A percentile compares a stretch with the other conserved stretches of the same genome.
Evolutionary conservation across 331 rosid genomes (phyloP).

Genomic region (Prunus yedoensis): DNA sequence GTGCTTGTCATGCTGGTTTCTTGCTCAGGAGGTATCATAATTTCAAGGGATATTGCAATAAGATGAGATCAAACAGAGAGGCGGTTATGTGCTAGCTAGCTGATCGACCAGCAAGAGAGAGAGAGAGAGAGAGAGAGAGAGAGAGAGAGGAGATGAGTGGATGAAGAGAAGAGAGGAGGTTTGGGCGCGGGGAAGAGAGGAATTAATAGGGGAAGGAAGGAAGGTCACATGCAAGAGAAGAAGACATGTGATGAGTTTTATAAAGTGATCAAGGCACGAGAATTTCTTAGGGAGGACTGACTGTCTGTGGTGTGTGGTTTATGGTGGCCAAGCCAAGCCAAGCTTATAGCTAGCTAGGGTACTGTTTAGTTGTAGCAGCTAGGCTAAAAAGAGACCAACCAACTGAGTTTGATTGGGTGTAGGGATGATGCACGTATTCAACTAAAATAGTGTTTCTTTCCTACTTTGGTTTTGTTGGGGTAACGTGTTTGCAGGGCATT

Average conservation of each 20-base stretch:
- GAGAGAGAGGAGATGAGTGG: background rate
- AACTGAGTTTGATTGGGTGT: background rate
- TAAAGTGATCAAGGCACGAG: slow-evolving; percentile 58
- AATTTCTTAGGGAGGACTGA: slow-evolving; percentile 15
- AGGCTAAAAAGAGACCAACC: background rate
- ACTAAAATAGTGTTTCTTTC: slow-evolving; percentile 18
- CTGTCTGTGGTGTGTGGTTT: background rate
- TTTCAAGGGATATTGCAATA: background rate
- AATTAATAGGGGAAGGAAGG: slow-evolving; percentile 1
- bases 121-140: background rate
- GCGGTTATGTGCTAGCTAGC: background rate
- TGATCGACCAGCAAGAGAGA: background rate
- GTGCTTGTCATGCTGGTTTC: slow-evolving; percentile 38
- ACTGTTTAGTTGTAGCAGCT: background rate
- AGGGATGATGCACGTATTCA: slow-evolving; percentile 28
- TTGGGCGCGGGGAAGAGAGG: slow-evolving; percentile 1
- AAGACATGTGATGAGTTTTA: slow-evolving; percentile 27
- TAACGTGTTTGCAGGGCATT: slow-evolving; percentile 40
- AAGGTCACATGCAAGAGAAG: slow-evolving; percentile 33
- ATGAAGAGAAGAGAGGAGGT: background rate
- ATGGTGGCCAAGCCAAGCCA: background rate
- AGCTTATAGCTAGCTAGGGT: background rate
- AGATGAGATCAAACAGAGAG: background rate
- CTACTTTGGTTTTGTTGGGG: background rate
- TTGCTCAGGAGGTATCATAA: slow-evolving; percentile 88